phyloP scores from a whole-genome alignment of 495 filamentous ascomycete species.

The Penicillium ucsense region DNA sequence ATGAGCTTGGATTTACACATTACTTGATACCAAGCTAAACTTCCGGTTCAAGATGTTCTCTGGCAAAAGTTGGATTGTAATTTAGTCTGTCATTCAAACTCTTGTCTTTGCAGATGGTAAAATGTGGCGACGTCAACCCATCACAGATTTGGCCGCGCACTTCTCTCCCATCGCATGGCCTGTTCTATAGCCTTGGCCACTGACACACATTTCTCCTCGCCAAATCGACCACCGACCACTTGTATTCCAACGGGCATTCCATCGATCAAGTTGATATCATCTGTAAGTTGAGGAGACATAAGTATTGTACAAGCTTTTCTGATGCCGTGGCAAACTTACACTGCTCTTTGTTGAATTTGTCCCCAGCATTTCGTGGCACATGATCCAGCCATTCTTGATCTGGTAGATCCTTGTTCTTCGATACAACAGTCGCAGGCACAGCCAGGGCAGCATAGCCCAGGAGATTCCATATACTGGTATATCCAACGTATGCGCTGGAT shows the following conservation, averaged over 20 bases:
- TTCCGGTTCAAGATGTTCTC: too few species aligned
- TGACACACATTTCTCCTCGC: constrained; percentile 39
- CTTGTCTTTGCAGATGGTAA: too few species aligned
- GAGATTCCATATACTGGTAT: constrained; percentile 60
- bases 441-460: constrained; percentile 53
- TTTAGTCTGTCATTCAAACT: too few species aligned
- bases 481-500: constrained; percentile 49
- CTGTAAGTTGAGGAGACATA: constrained; percentile 5
- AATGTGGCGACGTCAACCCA: too few species aligned
- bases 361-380: constrained; percentile 30
- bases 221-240: constrained; percentile 40
- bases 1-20: too few species aligned
- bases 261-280: constrained; percentile 37
- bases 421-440: constrained; percentile 39
- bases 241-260: constrained; percentile 47
- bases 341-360: constrained; percentile 33
- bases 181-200: constrained; percentile 31
- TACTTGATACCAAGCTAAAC: too few species aligned
- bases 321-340: constrained; percentile 18
- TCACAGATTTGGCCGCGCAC: constrained; percentile 7
- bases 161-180: constrained; percentile 10
- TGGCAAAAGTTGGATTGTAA: too few species aligned
- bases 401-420: constrained; percentile 17
- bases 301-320: neutral
- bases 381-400: constrained; percentile 24